These are phyloP conservation scores for Talaromyces funiculosus DNA, from an alignment of 2,329 filamentous ascomycete species.

Conservation along the genomic window DNA sequence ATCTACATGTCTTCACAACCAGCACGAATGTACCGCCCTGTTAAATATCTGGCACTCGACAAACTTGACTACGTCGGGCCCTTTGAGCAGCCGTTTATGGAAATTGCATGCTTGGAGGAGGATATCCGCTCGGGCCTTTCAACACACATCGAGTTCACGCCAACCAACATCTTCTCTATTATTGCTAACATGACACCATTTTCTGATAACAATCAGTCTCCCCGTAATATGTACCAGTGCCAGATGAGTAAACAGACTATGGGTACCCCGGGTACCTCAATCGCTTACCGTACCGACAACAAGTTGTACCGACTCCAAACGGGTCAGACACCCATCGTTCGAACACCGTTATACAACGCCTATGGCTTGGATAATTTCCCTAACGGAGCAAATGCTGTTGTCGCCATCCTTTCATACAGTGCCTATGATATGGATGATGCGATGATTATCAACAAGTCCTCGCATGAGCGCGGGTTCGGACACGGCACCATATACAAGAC, in stretches of 20 bases:
- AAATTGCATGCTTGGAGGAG: slow-evolving; percentile 82
- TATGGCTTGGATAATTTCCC: slow-evolving; percentile 98
- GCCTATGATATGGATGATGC: slow-evolving; percentile 99
- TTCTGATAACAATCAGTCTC: slow-evolving; percentile 97
- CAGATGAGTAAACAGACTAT: slow-evolving; percentile 99
- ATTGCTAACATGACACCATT: slow-evolving; percentile 98
- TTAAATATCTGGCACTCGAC: slow-evolving; percentile 83
- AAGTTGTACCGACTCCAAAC: slow-evolving; percentile 93
- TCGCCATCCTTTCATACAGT: slow-evolving; percentile 97
- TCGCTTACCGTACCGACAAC: slow-evolving; percentile 88
- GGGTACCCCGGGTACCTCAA: slow-evolving; percentile 85
- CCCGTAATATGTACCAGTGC: slow-evolving; percentile 98
- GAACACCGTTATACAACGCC: slow-evolving; percentile 86
- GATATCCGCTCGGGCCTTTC: slow-evolving; percentile 85
- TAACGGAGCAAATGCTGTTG: slow-evolving; percentile 89
- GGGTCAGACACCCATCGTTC: slow-evolving; percentile 89
- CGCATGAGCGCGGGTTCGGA: slow-evolving; percentile 91
- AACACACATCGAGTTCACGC: slow-evolving; percentile 88
- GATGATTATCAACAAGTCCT: slow-evolving; percentile 98
- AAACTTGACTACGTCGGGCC: slow-evolving; percentile 85
- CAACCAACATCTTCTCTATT: slow-evolving; percentile 95
- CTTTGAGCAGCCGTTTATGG: slow-evolving; percentile 97
- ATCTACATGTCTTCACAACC: slow-evolving; percentile 87
- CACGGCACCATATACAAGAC: slow-evolving; percentile 98
- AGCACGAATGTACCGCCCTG: slow-evolving; percentile 81